Base-by-base conservation (phyloP, 2,329 filamentous ascomycete species). In the Neonectria neomacrospora region DNA sequence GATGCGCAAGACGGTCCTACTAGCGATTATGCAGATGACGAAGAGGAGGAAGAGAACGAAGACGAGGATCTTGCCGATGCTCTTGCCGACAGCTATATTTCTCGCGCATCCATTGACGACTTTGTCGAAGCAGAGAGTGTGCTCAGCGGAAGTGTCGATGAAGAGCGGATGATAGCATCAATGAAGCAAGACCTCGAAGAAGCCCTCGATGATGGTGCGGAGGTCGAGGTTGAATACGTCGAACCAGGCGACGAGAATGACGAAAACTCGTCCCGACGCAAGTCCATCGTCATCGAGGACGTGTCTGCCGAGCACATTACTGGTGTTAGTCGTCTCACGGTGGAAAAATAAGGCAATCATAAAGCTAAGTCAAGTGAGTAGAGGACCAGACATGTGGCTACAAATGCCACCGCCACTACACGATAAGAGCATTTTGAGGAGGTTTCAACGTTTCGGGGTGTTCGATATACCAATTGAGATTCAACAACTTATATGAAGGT, bases 291-390 rank as follows among this genome's bases (percentile, higher is more conserved):
- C 23, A 74, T 80, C 6, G 76, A 81, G 63, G 87, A 89, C 67
- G 58, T 82, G 11, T 78, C 80, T 57, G 87, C 86, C 2, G 86
- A 89, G 74, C 69, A 87, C 28, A 88, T 89, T 57, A 88, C 86
- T 18, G 87, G 87, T 58, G 76, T 90, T 77, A 82, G 83, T 76
- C 80, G 86, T 64, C 74, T 89, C 54, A 79, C 80, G 54, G 67
- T 86, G 37, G 81, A 83, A 61, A 80, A 80, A 32, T 69, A 78
- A 55, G 67, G 63, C 54, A 18, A 70, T 71, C 63, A 72, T 72
- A 68, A 70, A 70, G 71, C 74, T 76, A 78, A 78, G 70, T 65
- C 53, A 10, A 47, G 52, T 64, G 32, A 70, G 61, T 55, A 74
- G 72, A 65, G 62, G 56, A 50, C 47, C 47, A 60, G 60, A 50